Evolutionary conservation across 2,329 filamentous ascomycete species (phyloP), one percentile per base, ranked within the genome.

Genomic region (Didymellaceae sp.): DNA sequence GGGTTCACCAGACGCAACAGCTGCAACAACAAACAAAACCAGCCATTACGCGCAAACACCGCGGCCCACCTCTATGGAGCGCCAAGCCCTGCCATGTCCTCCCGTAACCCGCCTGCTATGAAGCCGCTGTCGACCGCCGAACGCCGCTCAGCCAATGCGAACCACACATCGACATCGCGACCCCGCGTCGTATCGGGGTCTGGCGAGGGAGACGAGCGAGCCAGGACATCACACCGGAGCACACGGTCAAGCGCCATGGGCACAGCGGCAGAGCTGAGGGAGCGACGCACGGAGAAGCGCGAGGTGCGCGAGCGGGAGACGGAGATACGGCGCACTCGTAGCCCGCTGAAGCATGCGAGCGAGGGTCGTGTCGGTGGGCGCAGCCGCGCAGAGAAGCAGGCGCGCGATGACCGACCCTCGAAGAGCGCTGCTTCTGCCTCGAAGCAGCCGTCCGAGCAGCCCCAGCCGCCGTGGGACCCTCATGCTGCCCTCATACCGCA

Each of bases 401-500:
- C 63, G 39, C 59, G 63, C 28, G 61, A 63, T 33, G 44, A 33
- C 6, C 3, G 31, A 50, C 22, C 62, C 8, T 55, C 64, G 35
- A 52, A 52, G n/a, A 61, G 51, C 32, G 49, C 61, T 3, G 40
- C n/a, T n/a, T n/a, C n/a, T n/a, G n/a, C 57, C n/a, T 55, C 62
- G 25, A 31, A 55, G 28, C 63, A 58, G 26, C 50, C 62, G 28
- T 57, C 59, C 6, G 66, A 72, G 49, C 50, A 59, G 5, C 53
- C 56, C 65, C 57, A 47, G 44, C 75, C 68, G 42, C 73, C 78
- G 66, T 97, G 94, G 94, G 86, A 85, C 47, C 93, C 94, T 0
- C 83, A 90, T 68, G 93, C 86, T 7, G 87, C 83, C 1, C 77
- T 97, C 17, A 78, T 92, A 51, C 84, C 89, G 38, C 82, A 85